Evolutionary conservation across 108 stramenopile genomes (phyloP), one percentile per base, ranked within the genome.

Genomic region (Cyclotella cryptica): DNA sequence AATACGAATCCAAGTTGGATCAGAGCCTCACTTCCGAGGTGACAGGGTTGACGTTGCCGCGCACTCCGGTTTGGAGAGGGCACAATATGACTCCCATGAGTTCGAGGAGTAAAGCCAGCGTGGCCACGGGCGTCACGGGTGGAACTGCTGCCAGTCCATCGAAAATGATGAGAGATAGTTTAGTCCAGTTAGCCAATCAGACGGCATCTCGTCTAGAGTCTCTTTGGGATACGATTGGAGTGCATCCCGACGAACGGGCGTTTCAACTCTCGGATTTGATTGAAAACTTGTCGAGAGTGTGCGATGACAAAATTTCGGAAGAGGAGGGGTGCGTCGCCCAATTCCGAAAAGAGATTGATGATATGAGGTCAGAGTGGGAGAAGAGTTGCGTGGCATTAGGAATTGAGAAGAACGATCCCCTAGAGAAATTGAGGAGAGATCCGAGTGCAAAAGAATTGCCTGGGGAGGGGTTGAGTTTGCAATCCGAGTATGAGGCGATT

Each of bases 211-310:
- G 89, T 58, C 84, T 95, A 19, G 92, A 93, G 39, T 74, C 82
- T 21, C 79, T 91, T 28, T 96, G 95, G 95, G 91, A 96, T 68
- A 77, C 87, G 62, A 90, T 96, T 3, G 96, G 96, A 4, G 90
- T 93, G 66, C 79, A 66, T 41, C 90, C 89, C 30, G 89, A 92
- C 44, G 96, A 96, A 79, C 86, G 93, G 41, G 85, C 89, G 0
- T 65, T 85, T 0, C 91, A 93, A 54, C 87, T 96, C 17, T 80
- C 89, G 26, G 87, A 90, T 60, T 72, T 96, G n/a, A 69, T 96
- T 3, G 75, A 84, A 47, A 71, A 78, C 22, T 83, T 96, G 44
- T 71, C 74, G 9, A 77, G 80, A 44, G 46, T 90, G 12, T 96
- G 96, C 66, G 86, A 93, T 13, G 75, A 82, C 9, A 96, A 93